These are phyloP conservation scores for Pyrus betulifolia DNA, from an alignment of 306 rosid species.

Conservation along the genomic window DNA sequence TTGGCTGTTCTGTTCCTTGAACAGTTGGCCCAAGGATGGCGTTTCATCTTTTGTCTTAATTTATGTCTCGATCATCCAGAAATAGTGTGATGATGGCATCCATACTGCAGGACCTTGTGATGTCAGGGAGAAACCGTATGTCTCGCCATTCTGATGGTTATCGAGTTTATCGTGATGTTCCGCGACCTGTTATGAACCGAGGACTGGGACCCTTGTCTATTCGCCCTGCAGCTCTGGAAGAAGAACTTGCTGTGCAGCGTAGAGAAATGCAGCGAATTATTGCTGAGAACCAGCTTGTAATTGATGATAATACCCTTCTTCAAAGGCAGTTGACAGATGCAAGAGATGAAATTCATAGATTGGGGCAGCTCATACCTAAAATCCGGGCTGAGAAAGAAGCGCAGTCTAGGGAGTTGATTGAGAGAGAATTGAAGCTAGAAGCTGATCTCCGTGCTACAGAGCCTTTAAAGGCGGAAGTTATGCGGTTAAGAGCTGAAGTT, in stretches of 20 bases:
- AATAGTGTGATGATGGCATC: constrained; percentile 6
- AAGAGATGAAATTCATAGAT: constrained; percentile 37
- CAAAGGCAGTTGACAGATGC: constrained; percentile 37
- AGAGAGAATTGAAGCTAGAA: constrained; percentile 37
- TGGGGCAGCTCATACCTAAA: constrained; percentile 31
- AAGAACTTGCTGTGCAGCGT: constrained; percentile 37
- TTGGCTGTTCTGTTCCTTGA: background rate
- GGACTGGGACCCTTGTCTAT: constrained; percentile 19
- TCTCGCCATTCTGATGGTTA: constrained; percentile 27
- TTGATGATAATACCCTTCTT: constrained; percentile 39
- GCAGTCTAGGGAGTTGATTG: constrained; percentile 23
- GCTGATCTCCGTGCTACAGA: constrained; percentile 40
- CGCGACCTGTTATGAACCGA: constrained; percentile 17
- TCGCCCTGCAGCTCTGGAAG: constrained; percentile 40
- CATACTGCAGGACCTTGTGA: constrained; percentile 28
- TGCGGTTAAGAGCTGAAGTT: constrained; percentile 36
- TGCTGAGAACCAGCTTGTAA: constrained; percentile 31
- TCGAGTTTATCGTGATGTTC: constrained; percentile 29
- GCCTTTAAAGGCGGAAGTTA: constrained; percentile 34
- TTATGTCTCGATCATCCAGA: background rate
- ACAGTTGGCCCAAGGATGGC: background rate
- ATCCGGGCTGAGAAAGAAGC: constrained; percentile 30
- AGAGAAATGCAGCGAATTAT: constrained; percentile 33
- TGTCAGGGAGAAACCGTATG: constrained; percentile 36
- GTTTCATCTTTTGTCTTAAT: background rate